These are phyloP conservation scores for Daldinia vernicosa DNA, from an alignment of 495 filamentous ascomycete species.

Conservation along the genomic window DNA sequence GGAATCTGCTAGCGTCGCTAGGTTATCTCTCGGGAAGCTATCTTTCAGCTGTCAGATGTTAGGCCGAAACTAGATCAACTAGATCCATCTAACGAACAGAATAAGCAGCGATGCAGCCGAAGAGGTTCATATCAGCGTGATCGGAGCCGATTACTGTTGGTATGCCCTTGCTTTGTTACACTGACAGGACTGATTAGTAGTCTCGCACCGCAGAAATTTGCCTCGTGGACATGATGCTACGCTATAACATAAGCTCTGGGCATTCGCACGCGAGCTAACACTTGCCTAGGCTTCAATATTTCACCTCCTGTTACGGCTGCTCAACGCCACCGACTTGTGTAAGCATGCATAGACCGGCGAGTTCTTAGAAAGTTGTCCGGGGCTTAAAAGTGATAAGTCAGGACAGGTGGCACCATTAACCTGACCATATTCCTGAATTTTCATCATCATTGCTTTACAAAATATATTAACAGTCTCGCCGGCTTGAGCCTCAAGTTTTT, in stretches of 20 bases:
- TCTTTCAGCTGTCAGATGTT: conserved; percentile 34
- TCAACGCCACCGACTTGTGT: neutral
- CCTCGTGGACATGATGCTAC: conserved; percentile 23
- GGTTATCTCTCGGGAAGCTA: conserved; percentile 36
- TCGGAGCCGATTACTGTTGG: conserved; percentile 33
- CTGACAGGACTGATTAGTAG: conserved; percentile 10
- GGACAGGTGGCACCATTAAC: neutral
- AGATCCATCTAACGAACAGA: conserved; percentile 26
- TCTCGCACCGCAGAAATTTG: conserved; percentile 20
- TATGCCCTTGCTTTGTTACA: conserved; percentile 8
- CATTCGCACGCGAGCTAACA: conserved; percentile 30
- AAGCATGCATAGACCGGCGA: conserved; percentile 1
- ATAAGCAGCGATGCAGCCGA: conserved; percentile 18
- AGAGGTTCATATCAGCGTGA: conserved; percentile 23
- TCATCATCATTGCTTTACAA: neutral
- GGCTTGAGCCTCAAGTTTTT: conserved; percentile 27
- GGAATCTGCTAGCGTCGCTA: conserved; percentile 30
- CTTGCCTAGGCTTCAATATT: neutral
- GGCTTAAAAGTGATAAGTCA: neutral
- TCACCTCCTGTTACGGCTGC: neutral
- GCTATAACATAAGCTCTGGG: conserved; percentile 18
- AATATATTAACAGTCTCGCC: conserved; percentile 14
- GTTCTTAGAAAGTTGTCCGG: neutral
- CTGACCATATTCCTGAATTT: neutral
- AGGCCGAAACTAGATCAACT: conserved; percentile 30